A percentile compares a stretch with the other conserved stretches of the same genome.
Conservation (phyloP, 75 land plant genomes). For the Cunninghamia lanceolata region DNA sequence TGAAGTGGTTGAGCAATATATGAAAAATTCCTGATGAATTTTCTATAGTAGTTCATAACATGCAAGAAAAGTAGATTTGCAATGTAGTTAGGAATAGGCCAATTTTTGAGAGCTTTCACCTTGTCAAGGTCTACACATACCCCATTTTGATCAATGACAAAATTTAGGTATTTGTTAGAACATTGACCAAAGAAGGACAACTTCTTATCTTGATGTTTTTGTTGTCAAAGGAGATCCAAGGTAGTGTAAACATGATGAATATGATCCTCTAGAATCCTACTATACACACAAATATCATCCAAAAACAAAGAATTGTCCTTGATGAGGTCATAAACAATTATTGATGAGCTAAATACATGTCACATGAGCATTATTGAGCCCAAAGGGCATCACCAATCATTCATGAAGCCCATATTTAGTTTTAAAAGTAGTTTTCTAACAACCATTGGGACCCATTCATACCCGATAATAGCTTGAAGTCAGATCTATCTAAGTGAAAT, state of each 20-base stretch:
- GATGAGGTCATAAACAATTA: neutral
- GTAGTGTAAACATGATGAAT: no score
- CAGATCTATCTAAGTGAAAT: neutral
- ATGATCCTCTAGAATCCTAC: neutral
- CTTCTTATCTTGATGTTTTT: no score
- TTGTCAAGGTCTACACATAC: neutral
- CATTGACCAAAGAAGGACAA: neutral
- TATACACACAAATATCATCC: neutral
- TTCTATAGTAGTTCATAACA: no score
- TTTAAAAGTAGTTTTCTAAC: neutral
- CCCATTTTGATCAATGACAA: neutral
- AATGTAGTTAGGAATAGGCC: neutral
- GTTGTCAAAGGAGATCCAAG: no score
- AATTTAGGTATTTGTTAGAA: neutral
- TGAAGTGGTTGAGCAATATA: no score
- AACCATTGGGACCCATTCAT: no score
- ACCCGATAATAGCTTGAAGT: neutral
- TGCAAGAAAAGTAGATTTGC: no score
- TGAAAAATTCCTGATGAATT: no score
- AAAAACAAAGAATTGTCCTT: no score
- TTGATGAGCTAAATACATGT: neutral
- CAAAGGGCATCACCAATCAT: neutral
- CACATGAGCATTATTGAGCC: neutral
- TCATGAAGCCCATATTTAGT: neutral
- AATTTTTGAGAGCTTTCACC: no score